These are phyloP conservation scores for Starmerella apicola DNA, from an alignment of 805 yeast genomes.

Conservation along the genomic window DNA sequence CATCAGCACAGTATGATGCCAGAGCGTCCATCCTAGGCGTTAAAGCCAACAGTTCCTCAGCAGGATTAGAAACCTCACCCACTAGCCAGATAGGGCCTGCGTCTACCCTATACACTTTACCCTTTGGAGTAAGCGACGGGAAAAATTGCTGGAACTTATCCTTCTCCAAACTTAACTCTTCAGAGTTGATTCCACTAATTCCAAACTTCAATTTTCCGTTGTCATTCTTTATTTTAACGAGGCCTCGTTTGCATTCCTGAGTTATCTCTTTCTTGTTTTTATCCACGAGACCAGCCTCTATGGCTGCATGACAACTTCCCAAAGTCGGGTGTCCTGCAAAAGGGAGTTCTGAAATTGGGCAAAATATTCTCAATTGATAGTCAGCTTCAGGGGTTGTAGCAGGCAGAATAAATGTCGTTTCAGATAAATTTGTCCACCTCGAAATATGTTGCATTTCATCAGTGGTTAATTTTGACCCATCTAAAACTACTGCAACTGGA, in stretches of 20 bases:
- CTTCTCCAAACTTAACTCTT: neutral
- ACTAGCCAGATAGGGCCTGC: constrained; percentile 15
- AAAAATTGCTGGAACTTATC: neutral
- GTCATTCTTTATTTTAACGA: constrained; percentile 34
- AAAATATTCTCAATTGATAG: constrained; percentile 40
- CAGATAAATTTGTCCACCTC: constrained; percentile 50
- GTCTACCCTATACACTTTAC: constrained; percentile 4
- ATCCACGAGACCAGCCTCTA: constrained; percentile 8
- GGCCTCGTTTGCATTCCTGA: constrained; percentile 19
- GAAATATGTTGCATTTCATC: constrained; percentile 39
- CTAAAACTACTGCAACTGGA: constrained; percentile 41
- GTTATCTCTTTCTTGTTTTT: constrained; percentile 10
- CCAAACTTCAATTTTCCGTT: constrained; percentile 6
- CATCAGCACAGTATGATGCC: neutral
- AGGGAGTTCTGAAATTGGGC: constrained; percentile 38
- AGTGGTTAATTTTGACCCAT: constrained; percentile 30
- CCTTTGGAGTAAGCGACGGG: neutral
- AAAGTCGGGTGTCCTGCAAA: constrained; percentile 58
- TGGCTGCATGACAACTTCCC: constrained; percentile 28
- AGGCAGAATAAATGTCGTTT: constrained; percentile 40
- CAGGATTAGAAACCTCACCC: neutral
- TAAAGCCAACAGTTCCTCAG: constrained; percentile 3
- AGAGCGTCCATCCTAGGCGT: constrained; percentile 6
- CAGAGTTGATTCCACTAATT: neutral
- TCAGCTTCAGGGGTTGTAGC: constrained; percentile 33